Conservation (phyloP, 106 monocot genomes). For the Apostasia ramifera region DNA sequence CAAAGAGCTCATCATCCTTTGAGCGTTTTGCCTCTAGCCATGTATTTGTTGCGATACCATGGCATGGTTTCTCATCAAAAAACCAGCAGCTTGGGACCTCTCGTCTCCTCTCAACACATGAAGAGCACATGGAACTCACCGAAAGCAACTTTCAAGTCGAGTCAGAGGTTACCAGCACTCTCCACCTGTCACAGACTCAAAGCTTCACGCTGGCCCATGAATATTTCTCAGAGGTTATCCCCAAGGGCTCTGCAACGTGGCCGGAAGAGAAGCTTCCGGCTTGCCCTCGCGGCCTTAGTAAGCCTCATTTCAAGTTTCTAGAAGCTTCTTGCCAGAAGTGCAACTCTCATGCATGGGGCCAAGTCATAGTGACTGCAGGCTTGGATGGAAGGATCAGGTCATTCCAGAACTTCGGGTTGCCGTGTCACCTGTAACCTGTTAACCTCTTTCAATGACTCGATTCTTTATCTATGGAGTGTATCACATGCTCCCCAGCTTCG, state of each 20-base stretch:
- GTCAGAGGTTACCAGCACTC: background rate
- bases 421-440: slow-evolving; percentile 24
- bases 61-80: slow-evolving; percentile 34
- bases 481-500: too few species aligned
- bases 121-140: background rate
- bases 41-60: slow-evolving; percentile 68
- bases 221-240: slow-evolving; percentile 29
- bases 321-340: slow-evolving; percentile 30
- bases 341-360: slow-evolving; percentile 64
- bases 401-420: slow-evolving; percentile 77
- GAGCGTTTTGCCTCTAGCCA: slow-evolving; percentile 60
- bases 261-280: slow-evolving; percentile 78
- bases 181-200: slow-evolving; percentile 11
- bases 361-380: slow-evolving; percentile 74
- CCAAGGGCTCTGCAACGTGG: slow-evolving; percentile 71
- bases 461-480: too few species aligned
- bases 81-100: background rate
- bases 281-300: slow-evolving; percentile 7
- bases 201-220: slow-evolving; percentile 43
- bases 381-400: slow-evolving; percentile 64
- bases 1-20: slow-evolving; percentile 39
- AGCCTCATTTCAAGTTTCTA: slow-evolving; percentile 45
- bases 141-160: background rate
- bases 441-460: too few species aligned
- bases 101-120: background rate